Percentiles rank a stretch among this genome's conserved stretches.
phyloP scores from a whole-genome alignment of 441 rosid species.

The Gossypium armourianum region DNA sequence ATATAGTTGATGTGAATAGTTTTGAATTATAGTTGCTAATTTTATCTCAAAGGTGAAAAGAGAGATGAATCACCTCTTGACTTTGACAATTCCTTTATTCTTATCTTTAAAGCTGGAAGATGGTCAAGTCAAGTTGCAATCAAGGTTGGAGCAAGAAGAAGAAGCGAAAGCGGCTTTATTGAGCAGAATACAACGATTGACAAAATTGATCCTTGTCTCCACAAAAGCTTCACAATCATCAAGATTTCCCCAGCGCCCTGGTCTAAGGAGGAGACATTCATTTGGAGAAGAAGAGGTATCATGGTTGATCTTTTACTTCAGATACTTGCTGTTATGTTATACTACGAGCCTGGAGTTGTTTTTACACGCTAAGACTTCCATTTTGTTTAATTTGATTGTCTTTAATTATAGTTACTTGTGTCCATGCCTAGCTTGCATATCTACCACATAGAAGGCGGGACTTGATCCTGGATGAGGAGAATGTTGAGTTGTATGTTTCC shows the following conservation, averaged over 20 bases:
- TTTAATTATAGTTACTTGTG: conserved; percentile 25
- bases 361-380: neutral
- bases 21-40: neutral
- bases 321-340: conserved; percentile 2
- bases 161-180: conserved; percentile 91
- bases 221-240: conserved; percentile 71
- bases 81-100: conserved; percentile 23
- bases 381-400: conserved; percentile 6
- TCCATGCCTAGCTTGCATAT: conserved; percentile 69
- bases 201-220: conserved; percentile 89
- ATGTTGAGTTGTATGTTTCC: conserved; percentile 63
- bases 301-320: conserved; percentile 11
- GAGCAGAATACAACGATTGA: conserved; percentile 86
- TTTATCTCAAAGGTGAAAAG: neutral
- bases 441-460: conserved; percentile 87
- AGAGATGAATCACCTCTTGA: conserved; percentile 14
- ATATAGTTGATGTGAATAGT: neutral
- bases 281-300: conserved; percentile 98
- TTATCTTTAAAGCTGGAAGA: conserved; percentile 70
- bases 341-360: neutral
- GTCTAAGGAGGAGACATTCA: conserved; percentile 90
- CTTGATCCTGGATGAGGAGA: conserved; percentile 77
- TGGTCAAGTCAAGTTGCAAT: conserved; percentile 89
- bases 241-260: conserved; percentile 50
- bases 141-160: conserved; percentile 88